Base-by-base conservation (phyloP, 768 basidiomycete species). In the Auricularia sp. region DNA sequence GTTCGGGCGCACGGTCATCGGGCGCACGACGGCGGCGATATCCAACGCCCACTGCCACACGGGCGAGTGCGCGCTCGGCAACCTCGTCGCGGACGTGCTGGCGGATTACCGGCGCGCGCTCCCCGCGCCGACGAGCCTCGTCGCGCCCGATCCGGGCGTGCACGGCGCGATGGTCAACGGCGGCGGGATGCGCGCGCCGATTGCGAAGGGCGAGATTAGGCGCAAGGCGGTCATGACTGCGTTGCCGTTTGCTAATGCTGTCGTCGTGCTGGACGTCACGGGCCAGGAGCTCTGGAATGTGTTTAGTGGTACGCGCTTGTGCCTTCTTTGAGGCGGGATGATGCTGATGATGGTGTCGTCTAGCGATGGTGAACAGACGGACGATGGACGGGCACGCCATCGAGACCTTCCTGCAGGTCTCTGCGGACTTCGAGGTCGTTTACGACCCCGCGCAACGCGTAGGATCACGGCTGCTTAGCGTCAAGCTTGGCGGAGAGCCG, bases 221-320 rank as follows among this genome's bases (percentile, higher is more conserved):
- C 69, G 76, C 61, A 78, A 74, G 53, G 71, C 76, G 39, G 73
- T 77, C 34, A 69, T 80, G 63, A 76, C 75, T 35, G 72, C 75
- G 39, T 78, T 79, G 73, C 80, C 80, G 18, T 81, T 81, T 67
- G 75, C 74, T 11, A 79, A 79, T 68, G 69, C 72, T 36, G 69
- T 80, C 35, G 74, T 74, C 63, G 77, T 79, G 65, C 71, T 81
- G 62, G 64, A 70, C n/a, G 74, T 80, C 66, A 78, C 77, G 10
- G 79, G 78, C 18, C 69, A 69, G 11, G 70, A 77, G 67, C 71
- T 81, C 14, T 80, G 78, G 79, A 71, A 76, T 47, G 70, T 77
- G 62, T 77, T 80, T 62, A 78, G 79, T 64, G 76, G 79, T 61
- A 74, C 76, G 63, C 74, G 73, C 3, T 74, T 12, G 11, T 21